Evolutionary conservation across 1,284 basidiomycete genomes (phyloP).

Genomic region (Cystobasidiaceae sp.): DNA sequence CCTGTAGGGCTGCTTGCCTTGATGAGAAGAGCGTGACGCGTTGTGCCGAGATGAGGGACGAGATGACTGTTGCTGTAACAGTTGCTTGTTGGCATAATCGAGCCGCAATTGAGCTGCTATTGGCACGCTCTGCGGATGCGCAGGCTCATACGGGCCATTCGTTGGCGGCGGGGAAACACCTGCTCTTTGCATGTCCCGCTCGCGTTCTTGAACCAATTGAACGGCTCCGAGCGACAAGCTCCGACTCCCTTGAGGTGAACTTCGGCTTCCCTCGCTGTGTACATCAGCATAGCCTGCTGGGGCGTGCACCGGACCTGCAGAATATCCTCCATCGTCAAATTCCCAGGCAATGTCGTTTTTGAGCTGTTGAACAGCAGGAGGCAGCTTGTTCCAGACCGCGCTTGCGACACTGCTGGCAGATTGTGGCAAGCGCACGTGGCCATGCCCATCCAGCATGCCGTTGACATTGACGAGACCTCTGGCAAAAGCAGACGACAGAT

Average conservation of each 20-base stretch:
- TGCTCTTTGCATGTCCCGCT: neutral
- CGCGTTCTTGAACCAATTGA: neutral
- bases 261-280: neutral
- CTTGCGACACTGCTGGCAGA: constrained; percentile 20
- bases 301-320: neutral
- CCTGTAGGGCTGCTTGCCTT: constrained; percentile 26
- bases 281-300: neutral
- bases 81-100: constrained; percentile 22
- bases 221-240: constrained; percentile 7
- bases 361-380: constrained; percentile 23
- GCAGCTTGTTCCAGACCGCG: constrained; percentile 24
- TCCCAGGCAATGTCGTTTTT: constrained; percentile 20
- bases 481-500: constrained; percentile 10
- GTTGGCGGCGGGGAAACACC: neutral
- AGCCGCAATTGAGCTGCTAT: constrained; percentile 27
- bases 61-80: neutral
- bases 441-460: constrained; percentile 16
- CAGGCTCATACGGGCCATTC: neutral
- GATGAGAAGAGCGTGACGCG: neutral
- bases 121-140: constrained; percentile 3
- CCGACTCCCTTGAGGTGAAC: neutral
- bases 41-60: neutral
- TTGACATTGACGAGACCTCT: constrained; percentile 21
- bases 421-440: constrained; percentile 17
- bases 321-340: neutral